Evolutionary conservation across 2,329 filamentous ascomycete genomes (phyloP).

Genomic region (Chaetomiaceae sp.): DNA sequence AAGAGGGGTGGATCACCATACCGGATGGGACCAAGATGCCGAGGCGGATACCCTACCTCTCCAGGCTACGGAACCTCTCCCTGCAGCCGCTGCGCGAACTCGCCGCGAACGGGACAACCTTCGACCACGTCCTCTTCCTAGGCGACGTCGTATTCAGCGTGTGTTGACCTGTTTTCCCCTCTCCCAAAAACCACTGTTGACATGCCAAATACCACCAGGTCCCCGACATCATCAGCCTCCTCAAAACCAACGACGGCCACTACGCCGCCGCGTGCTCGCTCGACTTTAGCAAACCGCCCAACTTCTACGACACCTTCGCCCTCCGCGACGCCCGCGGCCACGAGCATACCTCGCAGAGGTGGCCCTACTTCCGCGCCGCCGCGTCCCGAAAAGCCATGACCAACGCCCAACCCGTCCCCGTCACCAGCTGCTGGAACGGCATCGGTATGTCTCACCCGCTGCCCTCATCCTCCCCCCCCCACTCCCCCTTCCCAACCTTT

Average conservation of each 20-base stretch:
- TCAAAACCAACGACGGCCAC: conserved; percentile 49
- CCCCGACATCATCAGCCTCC: conserved; percentile 47
- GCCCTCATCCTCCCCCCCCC: conserved; percentile 38
- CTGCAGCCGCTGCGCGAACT: conserved; percentile 55
- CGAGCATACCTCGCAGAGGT: conserved; percentile 48
- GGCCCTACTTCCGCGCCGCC: conserved; percentile 55
- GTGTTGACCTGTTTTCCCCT: conserved; percentile 20
- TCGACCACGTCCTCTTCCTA: conserved; percentile 55
- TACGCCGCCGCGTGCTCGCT: conserved; percentile 59
- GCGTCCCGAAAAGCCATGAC: conserved; percentile 44
- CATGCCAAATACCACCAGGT: conserved; percentile 27
- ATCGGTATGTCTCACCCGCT: conserved; percentile 48
- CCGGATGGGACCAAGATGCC: conserved; percentile 50
- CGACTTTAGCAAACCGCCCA: conserved; percentile 51
- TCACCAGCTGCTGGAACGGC: conserved; percentile 66
- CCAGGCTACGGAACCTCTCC: conserved; percentile 58
- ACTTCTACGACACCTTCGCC: conserved; percentile 60
- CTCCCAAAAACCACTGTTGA: neutral
- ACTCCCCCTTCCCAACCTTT: neutral
- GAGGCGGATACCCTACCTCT: conserved; percentile 64
- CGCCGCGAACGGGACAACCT: conserved; percentile 43
- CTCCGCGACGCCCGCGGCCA: conserved; percentile 51
- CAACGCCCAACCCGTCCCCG: conserved; percentile 49
- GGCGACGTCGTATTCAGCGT: conserved; percentile 59
- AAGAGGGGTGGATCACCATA: conserved; percentile 56